Conservation (phyloP, 768 basidiomycete genomes). For the Mycena galopus region DNA sequence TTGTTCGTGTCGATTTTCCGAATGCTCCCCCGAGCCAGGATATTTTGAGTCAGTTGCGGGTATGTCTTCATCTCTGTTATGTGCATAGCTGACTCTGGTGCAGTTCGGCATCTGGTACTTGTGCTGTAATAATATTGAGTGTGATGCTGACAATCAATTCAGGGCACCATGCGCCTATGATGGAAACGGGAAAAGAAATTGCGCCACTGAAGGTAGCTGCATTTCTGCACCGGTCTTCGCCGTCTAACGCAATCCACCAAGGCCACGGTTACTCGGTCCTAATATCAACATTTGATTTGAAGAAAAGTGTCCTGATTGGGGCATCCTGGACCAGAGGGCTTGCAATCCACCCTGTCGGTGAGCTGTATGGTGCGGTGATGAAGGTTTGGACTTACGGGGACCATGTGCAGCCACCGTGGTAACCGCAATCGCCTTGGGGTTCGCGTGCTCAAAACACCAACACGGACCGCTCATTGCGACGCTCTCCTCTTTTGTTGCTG, state of each 20-base stretch:
- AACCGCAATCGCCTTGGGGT: conserved; percentile 3
- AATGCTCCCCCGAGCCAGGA: conserved; percentile 40
- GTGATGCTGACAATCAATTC: not conserved
- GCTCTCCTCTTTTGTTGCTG: conserved; percentile 76
- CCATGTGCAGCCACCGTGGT: not conserved
- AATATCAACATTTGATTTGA: conserved; percentile 44
- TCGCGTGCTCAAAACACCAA: conserved; percentile 21
- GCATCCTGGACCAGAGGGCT: conserved; percentile 80
- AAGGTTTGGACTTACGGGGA: no score
- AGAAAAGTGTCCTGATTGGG: conserved; percentile 57
- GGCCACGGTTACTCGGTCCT: conserved; percentile 69
- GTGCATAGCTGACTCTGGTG: not conserved
- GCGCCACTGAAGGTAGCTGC: conserved; percentile 59
- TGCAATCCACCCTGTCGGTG: conserved; percentile 82
- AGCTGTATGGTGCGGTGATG: conserved; percentile 38
- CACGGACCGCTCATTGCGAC: conserved; percentile 73
- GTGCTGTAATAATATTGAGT: not conserved
- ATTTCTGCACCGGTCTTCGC: not conserved
- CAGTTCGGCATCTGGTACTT: conserved; percentile 80
- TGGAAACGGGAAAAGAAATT: conserved; percentile 58
- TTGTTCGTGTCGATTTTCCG: conserved; percentile 68
- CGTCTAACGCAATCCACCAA: conserved; percentile 34
- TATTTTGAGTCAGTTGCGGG: conserved; percentile 62
- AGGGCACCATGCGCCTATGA: conserved; percentile 75
- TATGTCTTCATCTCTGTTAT: conserved; percentile 47